A percentile compares a stretch with the other conserved stretches of the same genome.
Conservation (phyloP, 805 yeast species). For the Teunomyces kruisii region DNA sequence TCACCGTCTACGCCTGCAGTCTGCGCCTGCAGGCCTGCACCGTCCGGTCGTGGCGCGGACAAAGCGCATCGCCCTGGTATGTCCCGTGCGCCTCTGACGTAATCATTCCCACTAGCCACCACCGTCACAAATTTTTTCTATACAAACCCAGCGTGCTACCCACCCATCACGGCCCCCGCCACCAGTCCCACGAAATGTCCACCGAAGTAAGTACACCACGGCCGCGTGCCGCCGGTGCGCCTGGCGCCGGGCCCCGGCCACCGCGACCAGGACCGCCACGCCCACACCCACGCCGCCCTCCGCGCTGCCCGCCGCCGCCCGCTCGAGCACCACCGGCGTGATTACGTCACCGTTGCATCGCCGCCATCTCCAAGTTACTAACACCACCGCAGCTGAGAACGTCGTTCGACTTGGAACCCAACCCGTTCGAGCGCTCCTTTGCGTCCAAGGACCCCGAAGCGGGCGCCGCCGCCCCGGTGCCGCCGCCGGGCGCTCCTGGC, state of each 20-base stretch:
- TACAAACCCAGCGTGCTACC: too few relatives aligned
- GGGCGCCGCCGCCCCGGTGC: neutral
- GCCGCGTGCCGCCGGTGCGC: too few relatives aligned
- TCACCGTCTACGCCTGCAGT: too few relatives aligned
- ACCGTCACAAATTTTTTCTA: neutral
- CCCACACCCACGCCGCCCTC: neutral
- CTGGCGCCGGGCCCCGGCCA: too few relatives aligned
- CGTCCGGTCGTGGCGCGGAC: too few relatives aligned
- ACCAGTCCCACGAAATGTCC: neutral
- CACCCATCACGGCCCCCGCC: neutral
- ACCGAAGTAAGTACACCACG: neutral
- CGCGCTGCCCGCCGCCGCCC: neutral
- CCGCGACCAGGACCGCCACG: too few relatives aligned
- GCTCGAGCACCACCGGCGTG: neutral
- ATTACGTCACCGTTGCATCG: conserved; percentile 16
- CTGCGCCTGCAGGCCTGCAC: too few relatives aligned
- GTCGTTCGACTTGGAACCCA: conserved; percentile 81
- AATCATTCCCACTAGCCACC: neutral
- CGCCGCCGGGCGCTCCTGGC: neutral
- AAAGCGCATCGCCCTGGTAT: too few relatives aligned
- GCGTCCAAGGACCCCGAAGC: conserved; percentile 59
- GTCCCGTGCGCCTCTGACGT: neutral
- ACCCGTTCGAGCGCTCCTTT: conserved; percentile 93
- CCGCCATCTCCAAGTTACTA: conserved; percentile 13
- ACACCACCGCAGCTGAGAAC: conserved; percentile 31